These are phyloP conservation scores for Mortierella antarctica DNA, from an alignment of 192 early-diverging fungal genomes.

Conservation along the genomic window DNA sequence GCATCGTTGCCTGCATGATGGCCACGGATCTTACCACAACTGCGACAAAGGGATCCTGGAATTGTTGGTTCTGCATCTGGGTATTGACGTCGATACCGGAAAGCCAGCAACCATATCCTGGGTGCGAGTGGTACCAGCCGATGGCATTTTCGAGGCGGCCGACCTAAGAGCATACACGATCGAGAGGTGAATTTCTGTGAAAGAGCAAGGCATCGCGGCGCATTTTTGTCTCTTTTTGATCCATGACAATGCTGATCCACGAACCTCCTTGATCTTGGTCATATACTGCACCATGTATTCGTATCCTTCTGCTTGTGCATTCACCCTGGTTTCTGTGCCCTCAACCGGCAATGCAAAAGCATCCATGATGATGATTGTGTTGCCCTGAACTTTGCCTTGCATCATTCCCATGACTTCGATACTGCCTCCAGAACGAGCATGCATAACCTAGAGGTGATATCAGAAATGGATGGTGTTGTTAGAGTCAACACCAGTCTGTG, in stretches of 20 bases:
- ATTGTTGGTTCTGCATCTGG: slow-evolving; percentile 95
- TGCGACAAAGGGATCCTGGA: slow-evolving; percentile 94
- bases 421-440: slow-evolving; percentile 95
- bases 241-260: neutral
- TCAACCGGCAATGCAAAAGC: slow-evolving; percentile 98
- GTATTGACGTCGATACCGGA: slow-evolving; percentile 98
- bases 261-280: slow-evolving; percentile 81
- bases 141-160: slow-evolving; percentile 92
- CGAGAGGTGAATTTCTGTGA: neutral
- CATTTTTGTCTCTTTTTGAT: neutral
- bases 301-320: slow-evolving; percentile 90
- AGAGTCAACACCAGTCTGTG: no score
- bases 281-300: slow-evolving; percentile 98
- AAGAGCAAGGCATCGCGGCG: neutral
- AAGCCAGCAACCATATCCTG: slow-evolving; percentile 99
- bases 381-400: slow-evolving; percentile 92
- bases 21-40: slow-evolving; percentile 76
- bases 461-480: no score
- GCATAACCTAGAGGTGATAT: slow-evolving; percentile 77
- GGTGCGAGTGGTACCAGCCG: slow-evolving; percentile 99
- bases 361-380: slow-evolving; percentile 95
- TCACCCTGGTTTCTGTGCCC: slow-evolving; percentile 98
- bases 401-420: slow-evolving; percentile 99
- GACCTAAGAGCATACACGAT: slow-evolving; percentile 57
- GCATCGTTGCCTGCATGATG: neutral